Conservation (phyloP, 306 rosid genomes). For the Casuarina cunninghamiana region DNA sequence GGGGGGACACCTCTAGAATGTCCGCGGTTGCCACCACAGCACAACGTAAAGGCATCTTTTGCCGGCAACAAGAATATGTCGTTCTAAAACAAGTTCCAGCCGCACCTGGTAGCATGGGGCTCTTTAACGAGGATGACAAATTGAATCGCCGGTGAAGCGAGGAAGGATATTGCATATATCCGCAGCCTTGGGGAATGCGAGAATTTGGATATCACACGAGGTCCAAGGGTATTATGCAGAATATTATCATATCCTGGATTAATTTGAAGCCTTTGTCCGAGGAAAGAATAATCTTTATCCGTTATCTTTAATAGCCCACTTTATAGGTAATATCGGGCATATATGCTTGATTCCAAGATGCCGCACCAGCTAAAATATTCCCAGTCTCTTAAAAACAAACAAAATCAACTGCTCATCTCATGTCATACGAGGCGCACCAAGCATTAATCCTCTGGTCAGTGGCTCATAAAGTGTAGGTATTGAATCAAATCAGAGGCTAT, state of each 20-base stretch:
- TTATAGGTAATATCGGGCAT: constrained; percentile 32
- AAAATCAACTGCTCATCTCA: neutral
- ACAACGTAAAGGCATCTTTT: too few relatives aligned
- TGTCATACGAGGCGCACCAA: neutral
- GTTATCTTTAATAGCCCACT: constrained; percentile 22
- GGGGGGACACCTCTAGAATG: too few relatives aligned
- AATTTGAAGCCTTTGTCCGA: constrained; percentile 13
- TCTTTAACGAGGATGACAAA: too few relatives aligned
- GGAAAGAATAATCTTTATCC: constrained; percentile 34
- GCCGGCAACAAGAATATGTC: too few relatives aligned
- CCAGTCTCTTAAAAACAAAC: neutral
- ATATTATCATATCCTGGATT: neutral
- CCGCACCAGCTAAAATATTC: neutral
- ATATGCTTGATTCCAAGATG: constrained; percentile 20
- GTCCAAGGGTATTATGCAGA: neutral
- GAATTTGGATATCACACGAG: constrained; percentile 2
- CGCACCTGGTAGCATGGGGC: too few relatives aligned
- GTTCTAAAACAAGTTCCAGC: too few relatives aligned
- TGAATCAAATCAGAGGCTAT: neutral
- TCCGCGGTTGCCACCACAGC: too few relatives aligned
- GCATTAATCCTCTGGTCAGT: neutral
- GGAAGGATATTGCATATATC: too few relatives aligned
- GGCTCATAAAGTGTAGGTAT: neutral
- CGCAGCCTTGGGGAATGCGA: too few relatives aligned
- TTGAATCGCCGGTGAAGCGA: too few relatives aligned